phyloP scores from a whole-genome alignment of 805 yeast species.

The Millerago galiae region DNA sequence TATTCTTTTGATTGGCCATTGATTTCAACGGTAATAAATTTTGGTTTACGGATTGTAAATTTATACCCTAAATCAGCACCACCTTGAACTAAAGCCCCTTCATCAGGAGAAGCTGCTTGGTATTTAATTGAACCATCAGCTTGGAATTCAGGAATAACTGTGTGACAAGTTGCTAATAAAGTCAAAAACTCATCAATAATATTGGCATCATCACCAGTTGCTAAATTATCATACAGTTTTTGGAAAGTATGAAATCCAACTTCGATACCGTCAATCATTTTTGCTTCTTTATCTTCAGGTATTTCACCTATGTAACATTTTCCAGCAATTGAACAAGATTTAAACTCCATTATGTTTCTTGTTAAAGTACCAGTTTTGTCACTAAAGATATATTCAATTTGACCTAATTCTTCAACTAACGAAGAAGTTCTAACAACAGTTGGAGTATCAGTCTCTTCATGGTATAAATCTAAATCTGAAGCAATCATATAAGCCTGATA shows the following conservation, averaged over 20 bases:
- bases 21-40: conserved; percentile 60
- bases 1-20: conserved; percentile 47
- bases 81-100: conserved; percentile 97
- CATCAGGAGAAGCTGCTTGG: conserved; percentile 99
- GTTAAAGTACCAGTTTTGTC: conserved; percentile 98
- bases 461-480: conserved; percentile 90
- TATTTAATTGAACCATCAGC: conserved; percentile 68
- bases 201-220: conserved; percentile 38
- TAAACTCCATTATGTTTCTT: conserved; percentile 93
- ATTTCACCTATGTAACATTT: conserved; percentile 79
- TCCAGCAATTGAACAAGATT: conserved; percentile 90
- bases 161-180: conserved; percentile 86
- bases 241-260: conserved; percentile 71
- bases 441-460: conserved; percentile 84
- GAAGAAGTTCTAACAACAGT: conserved; percentile 93
- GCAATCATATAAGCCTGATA: conserved; percentile 93
- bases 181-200: conserved; percentile 73
- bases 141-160: conserved; percentile 88
- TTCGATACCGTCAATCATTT: conserved; percentile 72
- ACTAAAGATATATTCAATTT: conserved; percentile 90
- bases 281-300: conserved; percentile 83
- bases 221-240: conserved; percentile 45
- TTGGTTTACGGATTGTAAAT: conserved; percentile 82
- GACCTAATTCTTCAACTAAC: conserved; percentile 94
- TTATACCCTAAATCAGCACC: conserved; percentile 85